Base-by-base conservation (phyloP, 495 filamentous ascomycete species). In the Xylaria grammica region DNA sequence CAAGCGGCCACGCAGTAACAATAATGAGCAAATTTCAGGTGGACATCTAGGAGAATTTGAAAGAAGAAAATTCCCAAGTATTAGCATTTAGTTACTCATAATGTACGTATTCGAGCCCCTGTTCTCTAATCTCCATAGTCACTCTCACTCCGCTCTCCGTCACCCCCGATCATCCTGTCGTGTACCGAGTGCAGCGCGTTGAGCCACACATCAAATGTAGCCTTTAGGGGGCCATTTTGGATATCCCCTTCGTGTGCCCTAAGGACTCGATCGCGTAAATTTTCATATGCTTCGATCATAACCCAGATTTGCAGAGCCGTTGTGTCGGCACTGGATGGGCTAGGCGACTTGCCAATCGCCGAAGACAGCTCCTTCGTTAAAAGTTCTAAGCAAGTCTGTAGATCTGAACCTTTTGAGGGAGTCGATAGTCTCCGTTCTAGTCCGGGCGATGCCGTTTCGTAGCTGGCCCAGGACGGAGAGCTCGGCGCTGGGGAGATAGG, bases 221-320 rank as follows among this genome's bases (percentile, higher is more conserved):
- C 36, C 54, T 72, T 66, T 19, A 81, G 15, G 9, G 67, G 20
- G 27, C 60, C 57, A 45, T 67, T 50, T 55, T 73, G 70, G 45
- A 68, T 71, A 11, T 45, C 44, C 1, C 67, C 53, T 5, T 71
- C 50, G 6, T 67, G 60, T 58, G 62, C 67, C 42, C 69, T 69
- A 0, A 67, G 52, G 4, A 81, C 27, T 56, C 75, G 72, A 24
- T 81, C 78, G 26, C 76, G 66, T 57, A 83, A 46, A 53, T 73
- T 67, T 66, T 82, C 81, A 54, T 83, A 83, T 30, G 79, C 79
- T 66, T 82, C 79, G 50, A 83, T 83, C 81, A 83, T 82, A 17
- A 77, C 74, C 78, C 78, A 80, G 9, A 85, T 85, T 79, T 73
- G 88, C 76, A 77, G 80, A 73, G 77, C 86, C 77, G 73, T 86